Base-by-base conservation (phyloP, 441 rosid genomes). In the Lagerstroemia fauriei region DNA sequence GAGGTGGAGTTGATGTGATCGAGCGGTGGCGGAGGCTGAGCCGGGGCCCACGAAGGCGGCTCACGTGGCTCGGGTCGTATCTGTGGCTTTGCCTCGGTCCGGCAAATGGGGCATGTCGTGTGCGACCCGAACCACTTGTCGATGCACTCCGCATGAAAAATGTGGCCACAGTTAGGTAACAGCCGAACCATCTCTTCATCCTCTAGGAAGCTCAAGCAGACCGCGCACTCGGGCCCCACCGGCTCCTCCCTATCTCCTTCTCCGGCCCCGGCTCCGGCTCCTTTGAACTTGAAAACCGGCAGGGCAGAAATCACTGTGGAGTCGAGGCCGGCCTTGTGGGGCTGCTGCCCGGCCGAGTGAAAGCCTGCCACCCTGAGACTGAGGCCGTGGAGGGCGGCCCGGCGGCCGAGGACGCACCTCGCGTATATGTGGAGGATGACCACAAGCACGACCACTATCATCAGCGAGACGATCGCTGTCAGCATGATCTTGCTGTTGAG, bases 161-260 rank as follows among this genome's bases (percentile, higher is more conserved):
- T 73, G 66, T 82, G 85, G 81, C 59, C 78, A 73, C 85, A 82
- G 56, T 82, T 82, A 9, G 85, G 85, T 44, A 82, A 27, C 38
- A 68, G 70, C 73, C 85, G 78, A 3, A 56, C 81, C 53, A 73
- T 71, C 34, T 82, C 85, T 46, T 74, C 85, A 46, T 77, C 85
- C 81, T 77, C 81, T 6, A 82, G 51, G 70, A 48, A 22, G 77
- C 85, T 82, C 81, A 82, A 32, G 57, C 85, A 82, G 38, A 82
- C 77, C 17, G 78, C 6, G 24, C 85, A 82, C 48, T 82, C 81
- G 0, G 38, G n/a, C 34, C 44, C 20, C 18, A 41, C 68, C 1
- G 44, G 25, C 20, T 65, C 65, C 27, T 71, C 81, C 0, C 71
- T 77, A 1, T 9, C 44, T 14, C 73, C 73, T 9, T 17, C 24